These are phyloP conservation scores for Vigna trinervia DNA, from an alignment of 306 rosid species.

Conservation along the genomic window DNA sequence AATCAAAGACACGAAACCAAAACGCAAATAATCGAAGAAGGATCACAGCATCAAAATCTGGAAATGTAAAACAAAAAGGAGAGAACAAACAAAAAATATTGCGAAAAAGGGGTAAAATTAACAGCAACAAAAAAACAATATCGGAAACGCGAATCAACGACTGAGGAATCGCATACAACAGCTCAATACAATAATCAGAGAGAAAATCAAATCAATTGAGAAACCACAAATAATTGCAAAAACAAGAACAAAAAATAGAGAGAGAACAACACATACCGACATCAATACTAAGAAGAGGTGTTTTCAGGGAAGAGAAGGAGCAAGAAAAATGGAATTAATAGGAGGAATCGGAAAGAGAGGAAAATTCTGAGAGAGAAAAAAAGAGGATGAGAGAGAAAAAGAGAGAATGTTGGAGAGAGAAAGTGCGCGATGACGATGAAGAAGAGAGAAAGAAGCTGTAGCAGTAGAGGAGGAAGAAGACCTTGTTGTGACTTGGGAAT, in stretches of 20 bases:
- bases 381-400: conserved; percentile 1
- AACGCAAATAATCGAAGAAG: conserved; percentile 27
- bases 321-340: conserved; percentile 31
- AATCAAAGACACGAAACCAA: conserved; percentile 6
- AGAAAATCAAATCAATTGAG: conserved; percentile 30
- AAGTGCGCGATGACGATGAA: conserved; percentile 42
- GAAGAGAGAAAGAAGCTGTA: background rate
- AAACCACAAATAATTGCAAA: background rate
- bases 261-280: conserved; percentile 75
- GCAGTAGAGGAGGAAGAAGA: conserved; percentile 20
- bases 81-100: conserved; percentile 27
- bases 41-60: conserved; percentile 41
- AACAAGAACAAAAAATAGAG: background rate
- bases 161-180: conserved; percentile 42
- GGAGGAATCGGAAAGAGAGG: conserved; percentile 45
- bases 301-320: conserved; percentile 46
- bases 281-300: conserved; percentile 59
- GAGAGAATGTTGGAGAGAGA: conserved; percentile 39
- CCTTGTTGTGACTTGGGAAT: conserved; percentile 33
- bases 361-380: conserved; percentile 39
- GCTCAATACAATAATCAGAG: conserved; percentile 27
- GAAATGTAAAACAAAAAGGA: conserved; percentile 1
- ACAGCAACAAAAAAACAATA: background rate
- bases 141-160: conserved; percentile 40
- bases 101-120: background rate